Evolutionary conservation across 1,139 yeast genomes (phyloP).

Genomic region (Insectozyma bohioensis): DNA sequence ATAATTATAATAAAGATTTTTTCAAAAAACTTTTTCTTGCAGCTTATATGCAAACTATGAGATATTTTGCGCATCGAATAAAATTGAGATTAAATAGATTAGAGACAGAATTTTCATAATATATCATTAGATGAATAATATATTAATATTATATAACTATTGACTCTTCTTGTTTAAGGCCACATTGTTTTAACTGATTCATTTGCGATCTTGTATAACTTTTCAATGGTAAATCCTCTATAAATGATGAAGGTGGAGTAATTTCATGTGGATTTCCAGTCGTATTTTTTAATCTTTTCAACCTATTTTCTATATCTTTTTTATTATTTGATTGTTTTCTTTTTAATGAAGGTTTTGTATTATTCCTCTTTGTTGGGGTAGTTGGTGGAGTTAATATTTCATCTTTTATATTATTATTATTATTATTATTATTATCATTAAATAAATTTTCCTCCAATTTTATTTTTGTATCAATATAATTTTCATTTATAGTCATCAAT

Average conservation of each 20-base stretch:
- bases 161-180: slow-evolving; percentile 2
- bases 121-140: too few relatives aligned
- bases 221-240: slow-evolving; percentile 8
- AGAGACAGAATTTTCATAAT: too few relatives aligned
- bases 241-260: slow-evolving; percentile 8
- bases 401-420: slow-evolving; percentile 1
- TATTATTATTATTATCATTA: slow-evolving; percentile 3
- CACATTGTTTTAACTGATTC: slow-evolving; percentile 5
- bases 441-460: slow-evolving; percentile 7
- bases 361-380: slow-evolving; percentile 18
- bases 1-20: too few relatives aligned
- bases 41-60: too few relatives aligned
- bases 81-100: too few relatives aligned
- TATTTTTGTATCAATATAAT: slow-evolving; percentile 11
- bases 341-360: slow-evolving; percentile 18
- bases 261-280: too few relatives aligned
- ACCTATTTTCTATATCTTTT: slow-evolving; percentile 1
- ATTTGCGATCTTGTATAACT: slow-evolving; percentile 5
- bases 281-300: not conserved
- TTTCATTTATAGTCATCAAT: slow-evolving; percentile 8
- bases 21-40: too few relatives aligned
- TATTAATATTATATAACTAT: slow-evolving; percentile 18
- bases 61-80: too few relatives aligned
- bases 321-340: slow-evolving; percentile 14
- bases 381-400: slow-evolving; percentile 22